Evolutionary conservation across 1,284 basidiomycete genomes (phyloP), one percentile per base, ranked within the genome.

Genomic region (Pseudozyma tsukubaensis): DNA sequence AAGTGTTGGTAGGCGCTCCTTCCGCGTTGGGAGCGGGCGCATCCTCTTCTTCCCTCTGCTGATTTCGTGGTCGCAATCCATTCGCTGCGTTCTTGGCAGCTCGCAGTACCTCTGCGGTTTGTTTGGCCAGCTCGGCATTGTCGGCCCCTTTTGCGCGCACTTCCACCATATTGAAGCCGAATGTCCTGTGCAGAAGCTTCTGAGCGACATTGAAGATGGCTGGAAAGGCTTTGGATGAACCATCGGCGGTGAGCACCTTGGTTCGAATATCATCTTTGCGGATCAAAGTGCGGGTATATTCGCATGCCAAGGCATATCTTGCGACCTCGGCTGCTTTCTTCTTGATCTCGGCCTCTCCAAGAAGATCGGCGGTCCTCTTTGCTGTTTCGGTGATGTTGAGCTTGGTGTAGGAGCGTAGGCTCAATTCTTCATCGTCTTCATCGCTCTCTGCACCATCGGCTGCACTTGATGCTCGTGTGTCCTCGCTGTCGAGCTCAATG

Each of bases 151-250:
- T 60, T 4, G 62, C 43, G 14, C 79, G 71, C 10, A 82, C 55
- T 58, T 81, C 76, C 53, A 79, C 73, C 52, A 82, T 60, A 47
- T 71, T 40, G 29, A 65, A 61, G 5, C 75, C 79, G 45, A 81
- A 79, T 1, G 76, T 71, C 5, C 29, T 44, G 18, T 63, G 53
- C 9, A 82, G 76, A 18, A 70, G 57, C 63, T 73, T 62, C 44
- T 80, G 77, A 1, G 78, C 77, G n/a, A 56, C 57, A 29, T 80
- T 77, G 54, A 81, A 79, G 40, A 82, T 50, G 34, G 63, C 60
- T 11, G 49, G 68, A 19, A 81, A 78, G 18, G 54, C 58, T 16
- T 72, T 61, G 3, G 67, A 24, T 3, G 56, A 52, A 14, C 65
- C 48, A 19, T 66, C 63, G 37, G 62, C 65, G 35, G 34, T n/a